A percentile compares a stretch with the other conserved stretches of the same genome.
phyloP scores from a whole-genome alignment of 1,139 yeast species.

The Groenewaldozyma auringiensis region DNA sequence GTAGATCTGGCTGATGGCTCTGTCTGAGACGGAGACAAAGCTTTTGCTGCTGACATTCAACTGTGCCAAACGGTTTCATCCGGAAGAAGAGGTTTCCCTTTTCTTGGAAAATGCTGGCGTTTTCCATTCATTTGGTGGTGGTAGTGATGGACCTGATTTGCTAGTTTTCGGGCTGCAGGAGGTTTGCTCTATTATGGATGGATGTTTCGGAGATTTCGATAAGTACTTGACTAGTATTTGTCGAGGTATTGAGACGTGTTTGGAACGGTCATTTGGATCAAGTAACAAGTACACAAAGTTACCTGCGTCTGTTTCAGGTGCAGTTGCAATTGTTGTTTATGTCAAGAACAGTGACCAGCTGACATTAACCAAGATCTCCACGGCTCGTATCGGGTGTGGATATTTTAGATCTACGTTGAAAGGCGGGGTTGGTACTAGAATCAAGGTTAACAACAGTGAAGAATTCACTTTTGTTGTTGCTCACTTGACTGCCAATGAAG shows the following conservation, averaged over 20 bases:
- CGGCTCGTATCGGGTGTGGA: constrained; percentile 44
- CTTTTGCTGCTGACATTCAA: constrained; percentile 31
- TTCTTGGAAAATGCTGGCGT: constrained; percentile 8
- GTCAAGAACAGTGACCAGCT: constrained; percentile 18
- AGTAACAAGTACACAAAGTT: constrained; percentile 38
- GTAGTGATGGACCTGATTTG: constrained; percentile 4
- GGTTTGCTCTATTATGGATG: constrained; percentile 55
- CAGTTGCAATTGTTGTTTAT: constrained; percentile 54
- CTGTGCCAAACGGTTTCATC: constrained; percentile 35
- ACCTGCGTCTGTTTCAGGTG: constrained; percentile 50
- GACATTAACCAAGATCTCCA: constrained; percentile 25
- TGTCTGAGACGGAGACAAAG: too few species aligned
- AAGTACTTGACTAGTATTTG: constrained; percentile 38
- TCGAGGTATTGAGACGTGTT: constrained; percentile 36
- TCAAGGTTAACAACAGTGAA: constrained; percentile 29
- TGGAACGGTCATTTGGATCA: constrained; percentile 33
- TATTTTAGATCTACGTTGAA: constrained; percentile 50
- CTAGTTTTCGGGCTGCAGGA: constrained; percentile 74
- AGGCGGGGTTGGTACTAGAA: constrained; percentile 62
- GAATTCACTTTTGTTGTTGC: constrained; percentile 55
- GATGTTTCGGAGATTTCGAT: constrained; percentile 43
- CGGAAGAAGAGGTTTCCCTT: constrained; percentile 18
- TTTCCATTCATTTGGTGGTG: constrained; percentile 10
- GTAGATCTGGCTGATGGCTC: too few species aligned
- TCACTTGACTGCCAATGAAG: constrained; percentile 76